Evolutionary conservation across 2,329 filamentous ascomycete genomes (phyloP).

Genomic region (Pseudogymnoascus sp.): DNA sequence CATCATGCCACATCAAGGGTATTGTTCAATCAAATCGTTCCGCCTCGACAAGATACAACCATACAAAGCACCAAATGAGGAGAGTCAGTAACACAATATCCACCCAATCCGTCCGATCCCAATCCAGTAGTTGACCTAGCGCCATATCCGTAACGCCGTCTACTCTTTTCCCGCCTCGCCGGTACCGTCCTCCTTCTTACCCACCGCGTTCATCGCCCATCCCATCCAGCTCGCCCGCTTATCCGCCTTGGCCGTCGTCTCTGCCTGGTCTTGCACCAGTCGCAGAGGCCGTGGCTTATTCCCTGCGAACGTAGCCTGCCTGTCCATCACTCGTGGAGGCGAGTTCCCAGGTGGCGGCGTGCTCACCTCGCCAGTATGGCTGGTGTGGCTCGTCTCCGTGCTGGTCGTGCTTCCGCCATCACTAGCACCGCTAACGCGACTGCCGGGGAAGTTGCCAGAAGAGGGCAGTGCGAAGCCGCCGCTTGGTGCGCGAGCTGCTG

Average conservation of each 20-base stretch:
- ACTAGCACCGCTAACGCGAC: slow-evolving; percentile 39
- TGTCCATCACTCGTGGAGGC: slow-evolving; percentile 45
- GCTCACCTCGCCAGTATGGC: slow-evolving; percentile 56
- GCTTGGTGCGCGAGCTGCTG: slow-evolving; percentile 44
- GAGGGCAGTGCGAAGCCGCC: slow-evolving; percentile 37
- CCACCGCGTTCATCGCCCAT: slow-evolving; percentile 37
- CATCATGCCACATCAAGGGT: slow-evolving; percentile 4
- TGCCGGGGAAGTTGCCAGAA: slow-evolving; percentile 61
- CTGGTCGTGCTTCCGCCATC: slow-evolving; percentile 24
- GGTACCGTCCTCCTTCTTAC: slow-evolving; percentile 22
- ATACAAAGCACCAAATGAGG: slow-evolving; percentile 4
- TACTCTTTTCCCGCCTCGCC: slow-evolving; percentile 9
- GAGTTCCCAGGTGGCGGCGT: slow-evolving; percentile 41
- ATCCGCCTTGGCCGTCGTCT: slow-evolving; percentile 39
- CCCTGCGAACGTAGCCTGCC: slow-evolving; percentile 52
- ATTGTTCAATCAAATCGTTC: neutral
- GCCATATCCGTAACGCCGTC: slow-evolving; percentile 8
- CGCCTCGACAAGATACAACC: slow-evolving; percentile 7
- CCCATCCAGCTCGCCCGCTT: slow-evolving; percentile 61
- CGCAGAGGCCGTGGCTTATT: slow-evolving; percentile 79
- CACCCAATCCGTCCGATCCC: neutral
- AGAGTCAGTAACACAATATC: slow-evolving; percentile 7
- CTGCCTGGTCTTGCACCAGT: slow-evolving; percentile 71
- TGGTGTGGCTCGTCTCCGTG: slow-evolving; percentile 56
- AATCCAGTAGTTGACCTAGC: slow-evolving; percentile 1